Base-by-base conservation (phyloP, 2,329 filamentous ascomycete genomes). In the Fusarium xylarioides region DNA sequence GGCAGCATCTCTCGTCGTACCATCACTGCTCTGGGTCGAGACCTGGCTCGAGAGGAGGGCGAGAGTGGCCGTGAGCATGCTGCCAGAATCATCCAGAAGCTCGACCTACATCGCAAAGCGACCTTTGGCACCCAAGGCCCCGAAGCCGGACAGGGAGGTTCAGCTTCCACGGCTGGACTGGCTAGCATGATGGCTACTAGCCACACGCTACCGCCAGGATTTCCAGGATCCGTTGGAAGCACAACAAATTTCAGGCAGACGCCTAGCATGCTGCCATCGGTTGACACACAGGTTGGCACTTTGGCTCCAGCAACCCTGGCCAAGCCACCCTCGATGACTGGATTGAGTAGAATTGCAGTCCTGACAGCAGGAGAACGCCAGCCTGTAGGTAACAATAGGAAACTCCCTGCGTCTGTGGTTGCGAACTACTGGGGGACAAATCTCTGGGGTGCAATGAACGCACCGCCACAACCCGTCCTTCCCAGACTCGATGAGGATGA, bases 381-480 rank as follows among this genome's bases (percentile, higher is more conserved):
- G 4, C 86, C 94, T 7, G 82, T 90, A 23, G 90, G 91, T n/a
- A 89, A 86, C 52, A 87, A 87, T n/a, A 90, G 92, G 46, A 89
- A 89, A 28, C 90, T 97, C 82, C 94, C 95, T 2, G 93, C 93
- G 55, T 94, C 94, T 19, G 91, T 98, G 69, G 90, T 97, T 85
- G 95, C 95, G 37, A 98, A 98, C 80, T 89, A 97, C 63, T 98
- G 95, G 95, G 95, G 95, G 55, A 97, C 91, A 77, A 92, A 91
- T 63, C 91, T 95, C 52, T 97, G 95, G 93, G 82, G 80, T 11
- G 69, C 76, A 19, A 70, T 78, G 40, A 76, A 81, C 40, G 60
- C 70, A n/a, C 77, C 76, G 7, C 63, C 74, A 26, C 77, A 80
- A 32, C 80, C 79, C 9, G 74, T 80, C 15, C 66, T 82, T 21